Percentiles rank a stretch among this genome's conserved stretches.
These are phyloP conservation scores for Meyerozyma carpophila DNA, from an alignment of 1,139 yeast genomes.

Conservation along the genomic window DNA sequence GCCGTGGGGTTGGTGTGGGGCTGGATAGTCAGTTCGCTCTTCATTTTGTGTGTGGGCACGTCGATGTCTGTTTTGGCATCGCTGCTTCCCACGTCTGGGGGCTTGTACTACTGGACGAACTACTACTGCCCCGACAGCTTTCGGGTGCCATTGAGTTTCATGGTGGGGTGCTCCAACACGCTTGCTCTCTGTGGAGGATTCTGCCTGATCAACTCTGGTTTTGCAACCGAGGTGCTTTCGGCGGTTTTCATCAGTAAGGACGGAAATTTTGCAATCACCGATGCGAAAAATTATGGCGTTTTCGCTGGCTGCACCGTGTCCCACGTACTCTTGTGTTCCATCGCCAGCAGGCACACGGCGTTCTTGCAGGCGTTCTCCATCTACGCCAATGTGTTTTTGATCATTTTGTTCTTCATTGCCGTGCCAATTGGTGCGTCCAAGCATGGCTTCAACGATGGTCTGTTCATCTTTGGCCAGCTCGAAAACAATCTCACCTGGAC, in stretches of 20 bases:
- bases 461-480: constrained; percentile 14
- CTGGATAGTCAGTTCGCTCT: constrained; percentile 6
- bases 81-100: constrained; percentile 9
- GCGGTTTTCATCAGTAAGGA: constrained; percentile 27
- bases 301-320: constrained; percentile 29
- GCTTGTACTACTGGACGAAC: constrained; percentile 9
- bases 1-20: constrained; percentile 10
- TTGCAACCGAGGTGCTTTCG: constrained; percentile 30
- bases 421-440: constrained; percentile 21
- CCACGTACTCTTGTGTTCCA: constrained; percentile 25
- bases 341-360: constrained; percentile 21
- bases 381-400: constrained; percentile 12
- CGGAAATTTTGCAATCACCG: constrained; percentile 27
- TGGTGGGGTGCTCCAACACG: constrained; percentile 32
- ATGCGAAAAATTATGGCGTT: constrained; percentile 29
- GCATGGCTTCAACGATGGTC: constrained; percentile 1
- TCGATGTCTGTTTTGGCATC: constrained; percentile 9
- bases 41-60: constrained; percentile 6
- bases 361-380: constrained; percentile 18
- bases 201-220: constrained; percentile 36
- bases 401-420: constrained; percentile 18
- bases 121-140: constrained; percentile 15
- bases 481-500: constrained; percentile 15
- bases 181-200: constrained; percentile 33
- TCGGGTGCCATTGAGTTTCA: constrained; percentile 31